phyloP scores from a whole-genome alignment of 106 monocot species.

The Posidonia australis region DNA sequence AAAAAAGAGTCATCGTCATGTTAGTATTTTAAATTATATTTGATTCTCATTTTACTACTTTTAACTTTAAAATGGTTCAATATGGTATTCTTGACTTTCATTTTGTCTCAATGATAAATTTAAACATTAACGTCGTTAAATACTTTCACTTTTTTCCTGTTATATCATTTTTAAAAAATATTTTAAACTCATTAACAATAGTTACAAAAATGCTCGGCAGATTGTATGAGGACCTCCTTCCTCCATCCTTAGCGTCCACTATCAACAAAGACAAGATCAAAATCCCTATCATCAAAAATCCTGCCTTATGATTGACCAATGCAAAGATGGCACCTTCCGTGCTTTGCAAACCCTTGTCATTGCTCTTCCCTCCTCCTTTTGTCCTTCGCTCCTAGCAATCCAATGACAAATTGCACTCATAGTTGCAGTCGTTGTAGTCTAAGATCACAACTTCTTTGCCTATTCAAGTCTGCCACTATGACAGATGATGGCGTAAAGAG shows the following conservation, averaged over 20 bases:
- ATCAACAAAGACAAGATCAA: conserved; percentile 57
- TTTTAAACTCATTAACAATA: too few species aligned
- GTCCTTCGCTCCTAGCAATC: conserved; percentile 42
- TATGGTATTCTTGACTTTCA: too few species aligned
- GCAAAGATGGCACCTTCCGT: conserved; percentile 92
- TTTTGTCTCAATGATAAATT: too few species aligned
- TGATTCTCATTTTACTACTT: too few species aligned
- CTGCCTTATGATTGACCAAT: conserved; percentile 81
- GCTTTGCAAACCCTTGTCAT: conserved; percentile 52
- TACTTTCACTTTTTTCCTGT: too few species aligned
- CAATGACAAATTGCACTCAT: too few species aligned
- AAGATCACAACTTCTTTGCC: conserved; percentile 10
- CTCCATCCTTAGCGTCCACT: conserved; percentile 45
- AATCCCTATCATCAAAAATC: conserved; percentile 9
- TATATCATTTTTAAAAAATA: too few species aligned
- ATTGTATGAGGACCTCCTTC: conserved; percentile 89
- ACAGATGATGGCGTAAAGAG: conserved; percentile 22
- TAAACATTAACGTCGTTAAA: too few species aligned
- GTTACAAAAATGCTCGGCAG: conserved; percentile 80
- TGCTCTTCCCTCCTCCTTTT: conserved; percentile 50
- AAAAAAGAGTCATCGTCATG: too few species aligned
- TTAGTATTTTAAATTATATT: too few species aligned
- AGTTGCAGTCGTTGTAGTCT: conserved; percentile 19
- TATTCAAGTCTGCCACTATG: not conserved
- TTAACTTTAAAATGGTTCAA: too few species aligned